A percentile compares a stretch with the other conserved stretches of the same genome.
phyloP scores from a whole-genome alignment of 108 stramenopile genomes.

The Nitzschia sp. region DNA sequence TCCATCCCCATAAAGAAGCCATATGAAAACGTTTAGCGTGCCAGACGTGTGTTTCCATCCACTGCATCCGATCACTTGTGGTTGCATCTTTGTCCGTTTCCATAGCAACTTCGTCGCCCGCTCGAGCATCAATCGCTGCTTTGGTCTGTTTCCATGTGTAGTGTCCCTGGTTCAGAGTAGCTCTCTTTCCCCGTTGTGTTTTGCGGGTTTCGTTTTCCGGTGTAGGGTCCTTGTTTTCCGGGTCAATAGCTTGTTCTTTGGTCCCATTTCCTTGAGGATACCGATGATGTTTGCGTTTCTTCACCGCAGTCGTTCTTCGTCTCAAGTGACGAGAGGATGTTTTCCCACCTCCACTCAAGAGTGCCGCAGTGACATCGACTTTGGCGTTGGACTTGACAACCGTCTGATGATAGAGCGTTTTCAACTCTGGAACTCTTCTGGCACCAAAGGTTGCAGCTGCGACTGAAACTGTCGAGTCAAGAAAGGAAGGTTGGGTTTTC shows the following conservation, averaged over 20 bases:
- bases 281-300: constrained; percentile 52
- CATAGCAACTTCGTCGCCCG: background rate
- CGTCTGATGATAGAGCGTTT: constrained; percentile 30
- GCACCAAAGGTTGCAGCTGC: constrained; percentile 64
- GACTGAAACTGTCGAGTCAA: constrained; percentile 68
- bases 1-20: constrained; percentile 57
- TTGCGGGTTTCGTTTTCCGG: constrained; percentile 13
- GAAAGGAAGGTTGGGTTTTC: constrained; percentile 54
- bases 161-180: constrained; percentile 24
- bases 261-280: constrained; percentile 36
- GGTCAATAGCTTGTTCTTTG: too few relatives aligned
- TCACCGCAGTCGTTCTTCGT: constrained; percentile 65
- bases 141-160: constrained; percentile 18
- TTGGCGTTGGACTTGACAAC: background rate
- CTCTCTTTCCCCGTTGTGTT: constrained; percentile 15
- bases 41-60: constrained; percentile 83
- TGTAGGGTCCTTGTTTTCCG: background rate
- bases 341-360: constrained; percentile 60
- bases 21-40: constrained; percentile 86
- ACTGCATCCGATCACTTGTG: constrained; percentile 20
- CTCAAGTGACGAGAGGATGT: constrained; percentile 75
- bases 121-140: background rate
- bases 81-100: background rate
- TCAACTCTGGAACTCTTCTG: constrained; percentile 68
- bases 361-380: constrained; percentile 12